Evolutionary conservation across 2,329 filamentous ascomycete genomes (phyloP).

Genomic region (Ascochyta viciae-villosae): DNA sequence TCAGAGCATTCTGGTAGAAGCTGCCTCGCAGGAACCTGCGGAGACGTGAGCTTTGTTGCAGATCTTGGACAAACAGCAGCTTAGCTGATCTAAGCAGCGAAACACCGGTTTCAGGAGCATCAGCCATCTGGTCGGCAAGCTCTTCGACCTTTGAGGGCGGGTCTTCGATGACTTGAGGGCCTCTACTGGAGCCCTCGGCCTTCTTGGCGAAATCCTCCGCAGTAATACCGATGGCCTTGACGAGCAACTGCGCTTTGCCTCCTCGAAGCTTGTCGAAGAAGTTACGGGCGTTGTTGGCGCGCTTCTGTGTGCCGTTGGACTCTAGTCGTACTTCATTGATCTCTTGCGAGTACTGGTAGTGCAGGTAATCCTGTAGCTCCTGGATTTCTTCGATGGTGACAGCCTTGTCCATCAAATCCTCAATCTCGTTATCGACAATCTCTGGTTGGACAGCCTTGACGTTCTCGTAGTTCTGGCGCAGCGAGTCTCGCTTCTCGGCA

Average conservation of each 20-base stretch:
- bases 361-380: slow-evolving; percentile 93
- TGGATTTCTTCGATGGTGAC: slow-evolving; percentile 94
- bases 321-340: slow-evolving; percentile 78
- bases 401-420: slow-evolving; percentile 80
- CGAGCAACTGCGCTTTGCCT: slow-evolving; percentile 79
- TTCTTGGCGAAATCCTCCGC: slow-evolving; percentile 90
- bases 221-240: slow-evolving; percentile 87
- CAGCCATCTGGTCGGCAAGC: slow-evolving; percentile 75
- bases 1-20: slow-evolving; percentile 82
- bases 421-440: slow-evolving; percentile 76
- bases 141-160: slow-evolving; percentile 80
- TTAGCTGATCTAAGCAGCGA: slow-evolving; percentile 81
- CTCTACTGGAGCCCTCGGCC: slow-evolving; percentile 77
- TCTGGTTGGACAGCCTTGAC: slow-evolving; percentile 65
- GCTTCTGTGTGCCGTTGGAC: slow-evolving; percentile 72
- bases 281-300: slow-evolving; percentile 81
- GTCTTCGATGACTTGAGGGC: slow-evolving; percentile 74
- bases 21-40: slow-evolving; percentile 83
- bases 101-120: slow-evolving; percentile 65
- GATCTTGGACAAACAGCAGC: slow-evolving; percentile 88
- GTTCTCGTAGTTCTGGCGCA: slow-evolving; percentile 80
- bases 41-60: slow-evolving; percentile 86
- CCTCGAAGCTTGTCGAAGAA: slow-evolving; percentile 85
- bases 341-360: slow-evolving; percentile 88
- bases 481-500: slow-evolving; percentile 86